Base-by-base conservation (phyloP, 1,284 basidiomycete genomes). In the Pseudozyma thailandica region DNA sequence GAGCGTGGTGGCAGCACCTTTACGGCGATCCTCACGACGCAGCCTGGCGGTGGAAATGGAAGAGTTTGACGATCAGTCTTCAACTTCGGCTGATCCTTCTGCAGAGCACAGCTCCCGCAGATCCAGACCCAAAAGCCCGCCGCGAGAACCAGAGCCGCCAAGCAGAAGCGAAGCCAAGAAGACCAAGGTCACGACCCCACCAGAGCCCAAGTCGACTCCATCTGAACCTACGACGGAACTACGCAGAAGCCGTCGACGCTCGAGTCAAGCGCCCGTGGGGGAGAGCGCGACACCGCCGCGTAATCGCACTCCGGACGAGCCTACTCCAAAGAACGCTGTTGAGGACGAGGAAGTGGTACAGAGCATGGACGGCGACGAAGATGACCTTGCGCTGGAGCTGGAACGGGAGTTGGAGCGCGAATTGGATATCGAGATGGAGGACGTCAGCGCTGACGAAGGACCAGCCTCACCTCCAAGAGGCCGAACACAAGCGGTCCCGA, bases 341-440 rank as follows among this genome's bases (percentile, higher is more conserved):
- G 18, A 20, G 4, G 27, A 44, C 23, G 18, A 13, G 8, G 23
- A 51, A 10, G 23, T 8, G 21, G 16, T 15, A 13, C 21, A 43
- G 20, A 18, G 1, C 3, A 4, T 23, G 27, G 66, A 70, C 26
- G 52, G 16, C 3, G 60, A 61, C 1, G 69, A 72, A 6, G 63
- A 66, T 10, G 63, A 61, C 12, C 42, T 72, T 30, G 69, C 69
- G n/a, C 59, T 66, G 7, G 50, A 58, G 37, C 54, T 72, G 9
- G 69, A 72, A 35, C 50, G 58, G 3, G 69, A 72, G n/a, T 33
- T 72, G 23, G 63, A 72, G 43, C 53, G 57, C 23, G 61, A 65
- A 30, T 27, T 65, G 10, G 68, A 65, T 9, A 37, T 65, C 23
- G 68, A 65, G 7, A 50, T 60, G 52, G 56, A 57, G 18, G 52